These are phyloP conservation scores for Tillandsia fasciculata DNA, from an alignment of 176 grass and related monocot species.

Conservation along the genomic window DNA sequence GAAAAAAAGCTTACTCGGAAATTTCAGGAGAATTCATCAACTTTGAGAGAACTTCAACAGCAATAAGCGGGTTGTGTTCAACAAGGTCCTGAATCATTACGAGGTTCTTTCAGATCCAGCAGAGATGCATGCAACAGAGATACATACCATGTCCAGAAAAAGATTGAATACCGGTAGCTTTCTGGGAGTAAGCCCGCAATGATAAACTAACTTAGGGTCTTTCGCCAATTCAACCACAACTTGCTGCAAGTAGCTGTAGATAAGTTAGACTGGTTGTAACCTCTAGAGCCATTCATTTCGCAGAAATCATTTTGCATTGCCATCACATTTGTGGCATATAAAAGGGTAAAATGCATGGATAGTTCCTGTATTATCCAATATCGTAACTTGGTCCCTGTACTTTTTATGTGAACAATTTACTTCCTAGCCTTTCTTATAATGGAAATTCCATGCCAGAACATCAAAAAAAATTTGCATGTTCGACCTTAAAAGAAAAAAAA, in stretches of 20 bases:
- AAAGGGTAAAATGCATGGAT: too few relatives aligned
- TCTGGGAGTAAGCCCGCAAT: constrained; percentile 68
- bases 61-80: constrained; percentile 79
- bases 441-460: too few relatives aligned
- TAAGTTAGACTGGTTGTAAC: constrained; percentile 21
- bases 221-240: constrained; percentile 55
- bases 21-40: constrained; percentile 78
- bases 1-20: constrained; percentile 38
- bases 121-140: constrained; percentile 9
- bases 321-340: too few relatives aligned
- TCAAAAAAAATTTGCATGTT: too few relatives aligned
- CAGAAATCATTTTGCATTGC: too few relatives aligned
- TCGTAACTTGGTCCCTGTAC: too few relatives aligned
- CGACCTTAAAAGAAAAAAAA: too few relatives aligned
- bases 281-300: constrained; percentile 6
- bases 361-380: too few relatives aligned
- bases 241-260: constrained; percentile 50
- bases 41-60: constrained; percentile 85
- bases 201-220: constrained; percentile 85
- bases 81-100: constrained; percentile 68
- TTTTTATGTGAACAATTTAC: too few relatives aligned
- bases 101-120: constrained; percentile 3
- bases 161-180: constrained; percentile 64
- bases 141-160: constrained; percentile 9
- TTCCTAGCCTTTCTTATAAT: too few relatives aligned